These are phyloP conservation scores for Sinapis alba DNA, from an alignment of 441 rosid genomes.

Conservation along the genomic window DNA sequence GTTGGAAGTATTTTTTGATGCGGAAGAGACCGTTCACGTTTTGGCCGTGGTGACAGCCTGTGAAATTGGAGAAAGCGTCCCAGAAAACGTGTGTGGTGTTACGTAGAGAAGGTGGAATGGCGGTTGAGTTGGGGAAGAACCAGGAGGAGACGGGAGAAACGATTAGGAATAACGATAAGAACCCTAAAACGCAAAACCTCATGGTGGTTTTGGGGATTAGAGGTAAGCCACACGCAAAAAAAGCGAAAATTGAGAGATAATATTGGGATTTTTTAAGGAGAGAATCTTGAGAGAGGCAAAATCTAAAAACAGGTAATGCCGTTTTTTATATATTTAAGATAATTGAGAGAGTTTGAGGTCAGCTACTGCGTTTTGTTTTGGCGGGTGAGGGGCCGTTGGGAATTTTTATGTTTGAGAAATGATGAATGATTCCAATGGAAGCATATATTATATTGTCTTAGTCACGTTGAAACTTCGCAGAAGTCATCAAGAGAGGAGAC, in stretches of 20 bases:
- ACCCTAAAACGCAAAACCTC: slow-evolving; percentile 32
- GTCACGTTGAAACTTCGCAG: slow-evolving; percentile 27
- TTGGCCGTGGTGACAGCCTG: slow-evolving; percentile 69
- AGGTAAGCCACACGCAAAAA: slow-evolving; percentile 21
- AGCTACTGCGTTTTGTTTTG: slow-evolving; percentile 37
- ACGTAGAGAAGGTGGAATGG: slow-evolving; percentile 45
- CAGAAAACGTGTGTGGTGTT: slow-evolving; percentile 51
- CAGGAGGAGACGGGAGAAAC: slow-evolving; percentile 45
- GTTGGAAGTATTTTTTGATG: slow-evolving; percentile 61
- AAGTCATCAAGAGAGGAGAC: slow-evolving; percentile 23
- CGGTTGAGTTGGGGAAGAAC: slow-evolving; percentile 63
- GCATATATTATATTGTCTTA: slow-evolving; percentile 28
- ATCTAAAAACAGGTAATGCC: slow-evolving; percentile 39
- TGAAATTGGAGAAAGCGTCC: slow-evolving; percentile 60
- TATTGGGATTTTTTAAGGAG: slow-evolving; percentile 22
- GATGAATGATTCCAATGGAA: slow-evolving; percentile 32
- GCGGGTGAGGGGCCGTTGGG: slow-evolving; percentile 42
- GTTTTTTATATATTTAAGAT: slow-evolving; percentile 22
- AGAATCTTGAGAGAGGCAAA: not conserved
- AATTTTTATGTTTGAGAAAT: not conserved
- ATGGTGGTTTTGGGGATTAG: slow-evolving; percentile 37
- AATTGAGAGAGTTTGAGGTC: slow-evolving; percentile 10
- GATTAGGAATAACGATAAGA: slow-evolving; percentile 31
- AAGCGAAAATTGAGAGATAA: slow-evolving; percentile 6
- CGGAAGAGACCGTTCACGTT: slow-evolving; percentile 47